Evolutionary conservation across 805 yeast genomes (phyloP).

Genomic region (Yamadazyma scolyti): DNA sequence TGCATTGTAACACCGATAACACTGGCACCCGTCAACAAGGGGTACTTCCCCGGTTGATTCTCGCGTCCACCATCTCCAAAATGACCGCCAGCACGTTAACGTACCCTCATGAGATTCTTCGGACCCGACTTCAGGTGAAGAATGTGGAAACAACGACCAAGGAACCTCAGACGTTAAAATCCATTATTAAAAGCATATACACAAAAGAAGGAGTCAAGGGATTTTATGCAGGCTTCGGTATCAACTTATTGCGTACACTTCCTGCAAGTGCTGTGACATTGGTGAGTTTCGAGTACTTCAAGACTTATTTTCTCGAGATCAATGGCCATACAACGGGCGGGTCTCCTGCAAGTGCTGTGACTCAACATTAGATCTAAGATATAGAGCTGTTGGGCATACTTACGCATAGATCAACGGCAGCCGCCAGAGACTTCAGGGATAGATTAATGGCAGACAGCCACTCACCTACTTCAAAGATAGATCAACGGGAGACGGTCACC

Average conservation of each 20-base stretch:
- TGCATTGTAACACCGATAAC: constrained; percentile 24
- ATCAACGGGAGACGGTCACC: too few relatives aligned
- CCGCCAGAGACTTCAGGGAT: too few relatives aligned
- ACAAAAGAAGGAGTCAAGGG: constrained; percentile 72
- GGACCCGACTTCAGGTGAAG: constrained; percentile 85
- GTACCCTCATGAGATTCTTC: constrained; percentile 91
- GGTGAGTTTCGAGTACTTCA: constrained; percentile 83
- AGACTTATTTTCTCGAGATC: constrained; percentile 43
- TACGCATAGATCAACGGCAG: too few relatives aligned
- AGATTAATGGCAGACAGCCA: too few relatives aligned
- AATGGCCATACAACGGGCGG: constrained; percentile 5
- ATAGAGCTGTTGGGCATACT: too few relatives aligned
- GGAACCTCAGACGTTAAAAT: constrained; percentile 17
- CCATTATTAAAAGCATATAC: constrained; percentile 41
- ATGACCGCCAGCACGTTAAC: constrained; percentile 86
- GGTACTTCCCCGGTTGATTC: constrained; percentile 15
- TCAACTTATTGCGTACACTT: constrained; percentile 84
- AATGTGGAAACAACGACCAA: too few relatives aligned
- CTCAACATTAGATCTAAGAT: too few relatives aligned
- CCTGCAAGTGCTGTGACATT: constrained; percentile 96
- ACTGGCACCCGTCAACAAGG: constrained; percentile 1
- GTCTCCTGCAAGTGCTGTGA: too few relatives aligned
- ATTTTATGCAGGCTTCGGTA: constrained; percentile 84
- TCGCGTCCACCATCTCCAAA: constrained; percentile 77
- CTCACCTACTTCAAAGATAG: too few relatives aligned